Evolutionary conservation across 805 yeast genomes (phyloP), one percentile per base, ranked within the genome.

Genomic region (Nakazawaea holstii): DNA sequence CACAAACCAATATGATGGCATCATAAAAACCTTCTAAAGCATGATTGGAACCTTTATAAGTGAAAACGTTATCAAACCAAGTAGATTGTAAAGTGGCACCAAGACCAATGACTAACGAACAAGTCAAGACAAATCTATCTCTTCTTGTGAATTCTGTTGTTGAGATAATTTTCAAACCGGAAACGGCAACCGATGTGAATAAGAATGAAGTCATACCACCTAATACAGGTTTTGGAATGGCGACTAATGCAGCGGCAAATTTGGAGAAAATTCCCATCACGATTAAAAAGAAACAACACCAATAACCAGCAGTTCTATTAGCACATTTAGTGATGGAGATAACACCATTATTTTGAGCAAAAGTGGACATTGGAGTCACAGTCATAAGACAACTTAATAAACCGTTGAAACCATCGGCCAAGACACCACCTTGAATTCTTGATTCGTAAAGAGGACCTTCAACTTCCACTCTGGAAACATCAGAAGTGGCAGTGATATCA

Each of bases 271-370:
- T 67, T 36, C 97, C 97, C 95, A 90, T 88, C 51, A 90, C 64
- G 48, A 90, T 59, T 54, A 90, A 69, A 72, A 86, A 87, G 70
- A 87, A 66, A 53, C 71, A 67, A 55, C 69, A 64, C 71, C 71
- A 67, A 55, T 67, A 67, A 47, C 71, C 97, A 30, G 78, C 87
- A 43, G 76, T 72, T 68, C 95, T 77, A 58, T 87, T 82, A 41
- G 96, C 97, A 68, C 96, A 89, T 64, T 87, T 88, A 42, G 97
- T 91, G 63, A 91, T 75, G 37, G 95, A 83, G 55, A 90, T 89
- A 49, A 90, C 96, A 73, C 97, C 97, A 63, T 91, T 91, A 68
- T 91, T 91, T 68, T 90, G 97, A 11, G 97, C 96, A 70, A 91
- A 91, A 0, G 94, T 84, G 10, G 95, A 82, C 80, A 89, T 73